Percentiles rank a stretch among this genome's conserved stretches.
Evolutionary conservation across 257 asterid genomes (phyloP).

Genomic region (Rauvolfia tetraphylla): DNA sequence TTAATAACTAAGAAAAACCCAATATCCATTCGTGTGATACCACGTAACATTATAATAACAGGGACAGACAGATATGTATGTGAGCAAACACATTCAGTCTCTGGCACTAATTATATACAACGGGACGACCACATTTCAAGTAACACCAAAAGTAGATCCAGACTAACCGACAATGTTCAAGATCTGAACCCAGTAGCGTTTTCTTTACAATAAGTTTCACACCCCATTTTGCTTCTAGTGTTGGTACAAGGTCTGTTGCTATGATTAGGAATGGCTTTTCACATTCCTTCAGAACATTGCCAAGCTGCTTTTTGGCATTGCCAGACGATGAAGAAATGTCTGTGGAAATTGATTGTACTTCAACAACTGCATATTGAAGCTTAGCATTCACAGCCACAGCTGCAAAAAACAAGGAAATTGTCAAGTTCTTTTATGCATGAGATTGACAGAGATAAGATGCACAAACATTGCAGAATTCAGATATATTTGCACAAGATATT

Average conservation of each 20-base stretch:
- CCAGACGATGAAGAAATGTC: slow-evolving; percentile 42
- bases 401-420: slow-evolving; percentile 26
- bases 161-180: slow-evolving; percentile 77
- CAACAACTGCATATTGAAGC: slow-evolving; percentile 88
- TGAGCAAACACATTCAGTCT: not conserved
- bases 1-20: not conserved
- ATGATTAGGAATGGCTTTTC: slow-evolving; percentile 57
- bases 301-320: slow-evolving; percentile 58
- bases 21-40: not conserved
- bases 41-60: not conserved
- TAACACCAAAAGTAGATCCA: not conserved
- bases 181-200: slow-evolving; percentile 69
- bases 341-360: slow-evolving; percentile 47
- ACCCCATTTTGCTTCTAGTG: slow-evolving; percentile 90
- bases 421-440: not conserved
- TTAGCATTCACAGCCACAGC: slow-evolving; percentile 93
- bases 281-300: slow-evolving; percentile 56
- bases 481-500: not conserved
- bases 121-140: not conserved
- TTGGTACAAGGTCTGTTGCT: slow-evolving; percentile 76
- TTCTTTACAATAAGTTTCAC: slow-evolving; percentile 65
- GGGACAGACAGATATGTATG: not conserved
- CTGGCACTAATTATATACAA: not conserved
- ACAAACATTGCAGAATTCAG: not conserved
- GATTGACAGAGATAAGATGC: not conserved